phyloP scores from a whole-genome alignment of 78 protist genomes.

The Andalucia godoyi region DNA sequence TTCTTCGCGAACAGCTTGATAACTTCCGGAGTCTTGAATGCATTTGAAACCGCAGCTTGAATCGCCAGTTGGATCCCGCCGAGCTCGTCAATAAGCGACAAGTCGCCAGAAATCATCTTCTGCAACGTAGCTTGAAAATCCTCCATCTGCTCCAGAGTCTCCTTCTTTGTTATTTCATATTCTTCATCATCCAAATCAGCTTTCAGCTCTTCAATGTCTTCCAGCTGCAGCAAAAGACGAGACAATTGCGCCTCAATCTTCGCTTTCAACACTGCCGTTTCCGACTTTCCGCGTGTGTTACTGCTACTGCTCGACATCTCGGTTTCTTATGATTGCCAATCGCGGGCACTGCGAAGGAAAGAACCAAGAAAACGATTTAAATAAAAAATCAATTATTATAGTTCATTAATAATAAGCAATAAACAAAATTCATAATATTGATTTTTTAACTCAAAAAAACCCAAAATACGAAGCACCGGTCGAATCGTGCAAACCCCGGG shows the following conservation, averaged over 20 bases:
- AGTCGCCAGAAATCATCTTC: constrained; percentile 46
- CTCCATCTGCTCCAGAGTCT: constrained; percentile 58
- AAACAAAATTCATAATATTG: no score
- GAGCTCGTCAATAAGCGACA: constrained; percentile 58
- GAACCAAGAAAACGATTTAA: no score
- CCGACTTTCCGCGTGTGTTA: not conserved
- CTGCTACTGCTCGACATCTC: no score
- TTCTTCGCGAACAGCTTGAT: constrained; percentile 65
- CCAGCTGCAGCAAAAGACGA: constrained; percentile 20
- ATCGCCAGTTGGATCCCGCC: constrained; percentile 58
- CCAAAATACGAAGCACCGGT: no score
- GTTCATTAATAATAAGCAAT: no score
- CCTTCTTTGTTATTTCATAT: constrained; percentile 38
- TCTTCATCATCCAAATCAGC: constrained; percentile 40
- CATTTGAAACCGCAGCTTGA: constrained; percentile 64
- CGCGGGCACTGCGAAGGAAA: no score
- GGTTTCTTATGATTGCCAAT: no score
- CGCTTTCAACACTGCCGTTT: constrained; percentile 12
- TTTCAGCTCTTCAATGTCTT: constrained; percentile 24
- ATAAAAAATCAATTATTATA: no score
- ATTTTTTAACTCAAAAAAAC: no score
- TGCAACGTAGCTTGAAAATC: constrained; percentile 49
- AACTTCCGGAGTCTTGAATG: constrained; percentile 77
- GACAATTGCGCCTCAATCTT: constrained; percentile 23
- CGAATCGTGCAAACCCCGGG: no score